Evolutionary conservation across 371 early-diverging fungal species (phyloP).

Genomic region (Sporodiniella umbellata): DNA sequence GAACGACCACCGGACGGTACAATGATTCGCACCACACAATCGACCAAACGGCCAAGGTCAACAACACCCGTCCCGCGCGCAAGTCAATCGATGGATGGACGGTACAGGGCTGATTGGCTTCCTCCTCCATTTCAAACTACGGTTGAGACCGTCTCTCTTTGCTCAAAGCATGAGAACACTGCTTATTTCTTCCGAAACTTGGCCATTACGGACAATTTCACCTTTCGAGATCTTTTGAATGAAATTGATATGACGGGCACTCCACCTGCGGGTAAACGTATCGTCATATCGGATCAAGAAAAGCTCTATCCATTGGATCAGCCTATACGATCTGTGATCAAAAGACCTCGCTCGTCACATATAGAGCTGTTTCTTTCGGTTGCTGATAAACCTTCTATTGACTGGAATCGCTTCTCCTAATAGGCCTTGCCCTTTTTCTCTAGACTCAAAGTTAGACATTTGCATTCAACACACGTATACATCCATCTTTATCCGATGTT

Average conservation of each 20-base stretch:
- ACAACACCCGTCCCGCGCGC: background rate
- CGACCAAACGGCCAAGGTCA: conserved; percentile 20
- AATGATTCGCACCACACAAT: conserved; percentile 13
- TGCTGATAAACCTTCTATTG: conserved; percentile 22
- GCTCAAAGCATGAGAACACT: background rate
- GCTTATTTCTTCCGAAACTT: conserved; percentile 29
- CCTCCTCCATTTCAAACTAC: too few relatives aligned
- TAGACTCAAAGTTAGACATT: too few relatives aligned
- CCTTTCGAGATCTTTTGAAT: conserved; percentile 26
- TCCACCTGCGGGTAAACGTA: conserved; percentile 33
- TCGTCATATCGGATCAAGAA: conserved; percentile 25
- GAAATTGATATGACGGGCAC: conserved; percentile 28
- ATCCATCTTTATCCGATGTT: too few relatives aligned
- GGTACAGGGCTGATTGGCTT: too few relatives aligned
- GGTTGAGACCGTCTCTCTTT: conserved; percentile 31
- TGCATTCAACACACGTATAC: too few relatives aligned
- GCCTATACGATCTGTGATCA: conserved; percentile 26
- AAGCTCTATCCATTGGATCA: conserved; percentile 28
- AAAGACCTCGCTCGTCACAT: conserved; percentile 17
- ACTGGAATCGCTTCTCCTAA: conserved; percentile 23
- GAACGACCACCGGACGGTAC: conserved; percentile 23
- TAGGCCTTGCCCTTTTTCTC: too few relatives aligned
- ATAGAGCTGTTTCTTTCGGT: conserved; percentile 26
- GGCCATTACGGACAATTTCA: conserved; percentile 33
- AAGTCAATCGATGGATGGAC: conserved; percentile 5